Evolutionary conservation across 2,329 filamentous ascomycete species (phyloP).

Genomic region (Diaporthe eres): DNA sequence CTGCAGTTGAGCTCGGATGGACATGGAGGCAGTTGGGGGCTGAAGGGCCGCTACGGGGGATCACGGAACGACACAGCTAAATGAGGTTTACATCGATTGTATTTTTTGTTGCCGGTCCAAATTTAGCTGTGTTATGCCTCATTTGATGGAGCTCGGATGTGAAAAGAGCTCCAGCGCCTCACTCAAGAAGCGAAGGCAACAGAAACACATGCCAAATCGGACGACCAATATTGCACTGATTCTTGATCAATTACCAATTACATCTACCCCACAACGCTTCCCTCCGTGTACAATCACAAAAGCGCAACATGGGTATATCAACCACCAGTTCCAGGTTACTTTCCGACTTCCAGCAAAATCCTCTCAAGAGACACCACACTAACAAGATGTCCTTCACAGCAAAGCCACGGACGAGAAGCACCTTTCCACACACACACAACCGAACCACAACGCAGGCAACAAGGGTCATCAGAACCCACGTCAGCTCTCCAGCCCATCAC

Average conservation of each 20-base stretch:
- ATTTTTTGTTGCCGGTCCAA: neutral
- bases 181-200: neutral
- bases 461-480: neutral
- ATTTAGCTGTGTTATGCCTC: neutral
- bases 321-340: neutral
- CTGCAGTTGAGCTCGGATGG: too few relatives aligned
- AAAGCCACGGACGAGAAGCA: neutral
- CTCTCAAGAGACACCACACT: neutral
- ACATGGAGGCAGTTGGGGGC: too few relatives aligned
- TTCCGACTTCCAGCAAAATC: neutral
- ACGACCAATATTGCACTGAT: neutral
- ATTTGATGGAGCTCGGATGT: too few relatives aligned
- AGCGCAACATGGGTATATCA: constrained; percentile 24
- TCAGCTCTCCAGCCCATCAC: constrained; percentile 53
- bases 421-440: neutral
- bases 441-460: neutral
- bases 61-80: too few relatives aligned
- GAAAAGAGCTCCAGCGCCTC: too few relatives aligned
- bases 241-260: neutral
- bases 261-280: neutral
- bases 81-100: too few relatives aligned
- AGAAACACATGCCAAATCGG: neutral
- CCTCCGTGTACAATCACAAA: neutral
- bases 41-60: too few relatives aligned
- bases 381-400: neutral